Evolutionary conservation across 2,329 filamentous ascomycete genomes (phyloP).

Genomic region (Penicillium digitatum): DNA sequence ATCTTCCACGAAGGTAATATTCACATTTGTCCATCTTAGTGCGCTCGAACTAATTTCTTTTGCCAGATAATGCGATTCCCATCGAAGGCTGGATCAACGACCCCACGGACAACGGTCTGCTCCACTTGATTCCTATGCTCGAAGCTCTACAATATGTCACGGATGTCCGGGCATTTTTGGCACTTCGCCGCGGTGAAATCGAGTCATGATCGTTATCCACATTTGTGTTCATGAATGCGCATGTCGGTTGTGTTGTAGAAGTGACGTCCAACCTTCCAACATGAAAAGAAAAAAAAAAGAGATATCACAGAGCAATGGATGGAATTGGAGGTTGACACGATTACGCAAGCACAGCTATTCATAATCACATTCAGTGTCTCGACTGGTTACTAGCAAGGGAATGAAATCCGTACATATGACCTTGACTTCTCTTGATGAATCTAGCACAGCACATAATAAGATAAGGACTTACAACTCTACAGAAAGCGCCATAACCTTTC

Average conservation of each 20-base stretch:
- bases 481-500: constrained; percentile 4
- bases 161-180: constrained; percentile 86
- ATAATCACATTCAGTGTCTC: constrained; percentile 4
- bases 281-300: constrained; percentile 4
- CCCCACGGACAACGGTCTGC: constrained; percentile 90
- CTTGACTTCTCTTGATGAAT: background rate
- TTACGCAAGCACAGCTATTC: constrained; percentile 6
- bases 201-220: constrained; percentile 28
- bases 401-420: constrained; percentile 5
- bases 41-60: constrained; percentile 5
- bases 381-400: background rate
- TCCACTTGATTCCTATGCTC: constrained; percentile 86
- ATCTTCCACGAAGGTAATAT: constrained; percentile 91
- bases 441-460: background rate
- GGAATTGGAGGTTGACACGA: background rate
- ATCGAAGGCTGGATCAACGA: constrained; percentile 99
- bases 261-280: constrained; percentile 3
- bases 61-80: constrained; percentile 90
- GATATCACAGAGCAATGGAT: background rate
- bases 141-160: constrained; percentile 96
- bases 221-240: constrained; percentile 15
- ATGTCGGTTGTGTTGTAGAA: constrained; percentile 15
- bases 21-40: background rate
- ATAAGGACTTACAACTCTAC: background rate
- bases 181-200: constrained; percentile 76